Evolutionary conservation across 2,329 filamentous ascomycete species (phyloP), one percentile per base, ranked within the genome.

Genomic region (Aureobasidium melanogenum): DNA sequence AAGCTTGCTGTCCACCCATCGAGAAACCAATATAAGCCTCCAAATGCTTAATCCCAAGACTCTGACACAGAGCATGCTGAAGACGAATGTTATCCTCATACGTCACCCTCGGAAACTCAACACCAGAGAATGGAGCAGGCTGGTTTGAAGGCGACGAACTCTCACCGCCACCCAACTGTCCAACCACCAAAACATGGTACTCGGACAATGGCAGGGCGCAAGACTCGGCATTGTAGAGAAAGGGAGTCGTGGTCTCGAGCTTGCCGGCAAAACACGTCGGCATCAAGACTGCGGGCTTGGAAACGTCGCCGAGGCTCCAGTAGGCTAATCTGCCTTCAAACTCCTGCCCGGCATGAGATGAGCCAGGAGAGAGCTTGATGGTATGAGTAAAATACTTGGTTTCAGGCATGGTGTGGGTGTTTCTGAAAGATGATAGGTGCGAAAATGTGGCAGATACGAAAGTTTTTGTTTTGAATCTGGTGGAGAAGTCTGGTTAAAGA

Each of bases 1-100:
- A 84, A 2, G 80, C 75, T 60, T 82, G 77, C 24, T 77, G 78
- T 1, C 80, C 82, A 39, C 81, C 82, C 81, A 84, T 82, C 51
- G 78, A 81, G 75, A 82, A 84, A 1, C 82, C 82, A 2, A 83
- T 67, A 34, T 82, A 77, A 10, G 77, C 75, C 15, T 78, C 74
- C 0, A 82, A 71, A 38, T 74, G 70, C 14, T 67, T 66, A 15
- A 83, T 69, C 1, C 74, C 74, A 0, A 84, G 72, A 4, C 70
- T 67, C 47, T 76, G 63, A 5, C 73, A 73, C 1, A 83, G 74
- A 0, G 69, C 66, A 58, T 81, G 68, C 66, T 84, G 81, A 0
- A 80, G 76, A 0, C 70, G 71, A n/a, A 84, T 76, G 63, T 81
- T 82, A 66, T 84, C 81, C 63, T 74, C 73, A 64, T 82, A 77